Evolutionary conservation across 2,329 filamentous ascomycete species (phyloP).

Genomic region (Ophiostoma perfectum): DNA sequence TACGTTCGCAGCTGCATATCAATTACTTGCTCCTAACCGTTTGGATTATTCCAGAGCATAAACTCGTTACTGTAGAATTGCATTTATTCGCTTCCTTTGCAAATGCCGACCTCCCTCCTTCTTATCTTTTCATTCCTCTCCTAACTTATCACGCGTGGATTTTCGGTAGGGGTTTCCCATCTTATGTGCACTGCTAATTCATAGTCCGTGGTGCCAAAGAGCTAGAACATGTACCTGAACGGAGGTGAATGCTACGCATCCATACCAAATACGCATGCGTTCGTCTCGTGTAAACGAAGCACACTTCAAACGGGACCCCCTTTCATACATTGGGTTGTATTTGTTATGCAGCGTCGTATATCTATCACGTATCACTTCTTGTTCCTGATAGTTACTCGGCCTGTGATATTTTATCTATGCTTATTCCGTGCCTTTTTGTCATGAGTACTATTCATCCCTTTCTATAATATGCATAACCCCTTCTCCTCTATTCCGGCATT

Average conservation of each 20-base stretch:
- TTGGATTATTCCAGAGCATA: too few relatives aligned
- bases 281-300: background rate
- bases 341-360: conserved; percentile 6
- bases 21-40: too few relatives aligned
- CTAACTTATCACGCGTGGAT: conserved; percentile 3
- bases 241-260: background rate
- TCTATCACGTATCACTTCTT: conserved; percentile 5
- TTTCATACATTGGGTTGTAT: background rate
- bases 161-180: background rate
- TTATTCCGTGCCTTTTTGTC: too few relatives aligned
- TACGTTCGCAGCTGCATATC: too few relatives aligned
- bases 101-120: background rate
- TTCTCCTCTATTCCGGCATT: too few relatives aligned
- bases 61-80: too few relatives aligned
- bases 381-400: background rate
- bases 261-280: background rate
- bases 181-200: background rate
- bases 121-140: background rate
- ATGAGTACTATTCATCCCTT: too few relatives aligned
- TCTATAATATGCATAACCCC: too few relatives aligned
- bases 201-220: background rate
- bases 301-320: background rate
- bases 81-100: background rate
- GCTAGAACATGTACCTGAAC: background rate
- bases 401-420: background rate